Evolutionary conservation across 495 filamentous ascomycete genomes (phyloP).

Genomic region (Xylaria venustula): DNA sequence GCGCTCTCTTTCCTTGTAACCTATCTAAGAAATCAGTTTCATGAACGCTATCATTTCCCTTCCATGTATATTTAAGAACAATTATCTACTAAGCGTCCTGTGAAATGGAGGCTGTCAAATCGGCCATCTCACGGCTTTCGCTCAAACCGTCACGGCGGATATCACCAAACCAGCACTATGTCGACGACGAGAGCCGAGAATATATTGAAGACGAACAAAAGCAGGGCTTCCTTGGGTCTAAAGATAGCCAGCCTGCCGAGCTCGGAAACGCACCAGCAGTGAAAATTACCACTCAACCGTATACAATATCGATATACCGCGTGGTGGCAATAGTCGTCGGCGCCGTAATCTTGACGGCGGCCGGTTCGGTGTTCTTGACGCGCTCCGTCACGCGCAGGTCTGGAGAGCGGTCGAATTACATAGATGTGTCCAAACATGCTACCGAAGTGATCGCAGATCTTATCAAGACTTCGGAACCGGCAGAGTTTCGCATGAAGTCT

Average conservation of each 20-base stretch:
- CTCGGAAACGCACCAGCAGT: background rate
- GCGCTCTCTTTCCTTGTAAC: too few relatives aligned
- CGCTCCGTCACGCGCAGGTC: background rate
- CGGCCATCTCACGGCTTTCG: background rate
- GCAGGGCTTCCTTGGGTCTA: background rate
- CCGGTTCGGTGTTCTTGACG: background rate
- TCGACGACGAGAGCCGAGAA: background rate
- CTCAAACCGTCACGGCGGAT: background rate
- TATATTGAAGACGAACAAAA: background rate
- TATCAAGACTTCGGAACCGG: background rate
- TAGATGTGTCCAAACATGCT: background rate
- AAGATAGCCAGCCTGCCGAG: background rate
- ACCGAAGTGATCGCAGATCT: background rate
- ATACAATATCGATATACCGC: background rate
- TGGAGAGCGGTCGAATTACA: background rate
- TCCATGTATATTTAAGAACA: too few relatives aligned
- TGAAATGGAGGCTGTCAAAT: background rate
- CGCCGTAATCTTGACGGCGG: conserved; percentile 1
- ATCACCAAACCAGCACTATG: background rate
- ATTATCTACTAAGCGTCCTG: too few relatives aligned
- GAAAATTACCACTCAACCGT: background rate
- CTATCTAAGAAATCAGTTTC: too few relatives aligned
- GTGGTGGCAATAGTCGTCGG: background rate
- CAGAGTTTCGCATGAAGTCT: conserved; percentile 2
- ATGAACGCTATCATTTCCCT: too few relatives aligned